Conservation (phyloP, 1,284 basidiomycete genomes). For the Fomitopsis palustris region DNA sequence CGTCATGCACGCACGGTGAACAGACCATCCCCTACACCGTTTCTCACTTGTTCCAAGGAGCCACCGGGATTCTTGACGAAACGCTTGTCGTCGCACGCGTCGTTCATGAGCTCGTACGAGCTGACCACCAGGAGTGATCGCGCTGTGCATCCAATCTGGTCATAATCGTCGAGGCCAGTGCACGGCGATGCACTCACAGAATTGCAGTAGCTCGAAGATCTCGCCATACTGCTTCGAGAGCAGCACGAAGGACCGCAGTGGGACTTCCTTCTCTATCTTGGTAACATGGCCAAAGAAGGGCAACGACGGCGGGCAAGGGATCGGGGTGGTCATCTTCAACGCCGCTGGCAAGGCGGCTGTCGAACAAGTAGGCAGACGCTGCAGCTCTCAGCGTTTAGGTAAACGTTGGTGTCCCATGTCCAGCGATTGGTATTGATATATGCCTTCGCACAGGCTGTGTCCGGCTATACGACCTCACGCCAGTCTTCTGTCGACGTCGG, state of each 20-base stretch:
- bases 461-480: too few species aligned
- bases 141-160: not conserved
- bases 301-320: conserved; percentile 39
- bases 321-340: conserved; percentile 29
- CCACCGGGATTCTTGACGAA: conserved; percentile 38
- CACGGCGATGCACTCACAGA: conserved; percentile 27
- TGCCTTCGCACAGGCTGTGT: too few species aligned
- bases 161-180: not conserved
- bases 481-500: too few species aligned
- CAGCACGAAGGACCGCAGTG: conserved; percentile 34
- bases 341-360: not conserved
- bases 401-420: not conserved
- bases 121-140: conserved; percentile 31
- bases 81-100: conserved; percentile 41
- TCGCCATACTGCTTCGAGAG: conserved; percentile 45
- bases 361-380: not conserved
- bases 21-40: conserved; percentile 41
- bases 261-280: conserved; percentile 37
- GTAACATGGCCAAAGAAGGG: conserved; percentile 46
- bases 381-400: not conserved
- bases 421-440: too few species aligned
- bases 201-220: conserved; percentile 40
- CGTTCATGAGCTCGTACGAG: conserved; percentile 35
- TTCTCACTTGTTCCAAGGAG: conserved; percentile 35
- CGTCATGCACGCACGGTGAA: conserved; percentile 29